Evolutionary conservation across 1,139 yeast species (phyloP).

Genomic region (Zygosaccharomyces sapae): DNA sequence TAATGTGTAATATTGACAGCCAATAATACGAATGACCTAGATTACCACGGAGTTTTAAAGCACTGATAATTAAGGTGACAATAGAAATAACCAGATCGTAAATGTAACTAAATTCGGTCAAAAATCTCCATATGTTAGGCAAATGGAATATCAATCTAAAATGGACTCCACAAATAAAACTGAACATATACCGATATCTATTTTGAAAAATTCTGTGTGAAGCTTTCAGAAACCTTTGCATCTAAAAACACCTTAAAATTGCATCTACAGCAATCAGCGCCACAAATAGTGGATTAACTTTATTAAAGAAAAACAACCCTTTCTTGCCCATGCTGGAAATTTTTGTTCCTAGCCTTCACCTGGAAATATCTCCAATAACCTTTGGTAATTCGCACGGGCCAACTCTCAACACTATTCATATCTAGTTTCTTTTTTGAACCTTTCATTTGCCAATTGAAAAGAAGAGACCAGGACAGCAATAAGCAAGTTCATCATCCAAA

Average conservation of each 20-base stretch:
- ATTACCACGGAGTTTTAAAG: constrained; percentile 47
- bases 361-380: constrained; percentile 30
- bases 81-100: constrained; percentile 63
- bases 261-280: constrained; percentile 48
- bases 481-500: constrained; percentile 81
- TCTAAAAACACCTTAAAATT: constrained; percentile 48
- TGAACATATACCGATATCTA: constrained; percentile 52
- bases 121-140: constrained; percentile 61
- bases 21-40: constrained; percentile 66
- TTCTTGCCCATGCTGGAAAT: constrained; percentile 23
- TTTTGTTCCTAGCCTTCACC: constrained; percentile 25
- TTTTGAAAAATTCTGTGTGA: constrained; percentile 39
- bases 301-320: constrained; percentile 27
- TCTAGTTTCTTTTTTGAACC: constrained; percentile 36
- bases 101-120: constrained; percentile 50
- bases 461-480: constrained; percentile 86
- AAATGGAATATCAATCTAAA: constrained; percentile 53
- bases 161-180: constrained; percentile 57
- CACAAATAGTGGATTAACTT: constrained; percentile 48
- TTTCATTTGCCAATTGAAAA: constrained; percentile 52
- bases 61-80: constrained; percentile 52
- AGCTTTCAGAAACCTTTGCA: constrained; percentile 34
- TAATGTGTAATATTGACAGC: constrained; percentile 72
- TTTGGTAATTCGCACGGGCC: constrained; percentile 20
- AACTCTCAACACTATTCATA: constrained; percentile 19